Evolutionary conservation across 768 basidiomycete species (phyloP), one percentile per base, ranked within the genome.

Genomic region (Thelephora aurantiotincta): DNA sequence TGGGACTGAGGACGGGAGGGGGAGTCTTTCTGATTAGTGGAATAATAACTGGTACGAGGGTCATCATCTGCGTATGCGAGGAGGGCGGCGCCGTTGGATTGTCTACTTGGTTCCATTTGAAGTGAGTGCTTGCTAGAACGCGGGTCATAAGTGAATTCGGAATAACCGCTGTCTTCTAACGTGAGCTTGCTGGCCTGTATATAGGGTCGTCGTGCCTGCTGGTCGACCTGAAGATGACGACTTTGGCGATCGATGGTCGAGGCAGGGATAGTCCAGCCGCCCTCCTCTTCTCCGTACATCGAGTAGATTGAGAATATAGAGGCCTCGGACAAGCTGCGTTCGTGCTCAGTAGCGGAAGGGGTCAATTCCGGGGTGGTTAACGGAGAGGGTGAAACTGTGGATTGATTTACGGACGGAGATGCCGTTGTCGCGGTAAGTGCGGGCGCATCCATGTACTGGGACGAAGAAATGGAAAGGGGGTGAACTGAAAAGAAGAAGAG

Each of bases 261-360:
- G 42, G 47, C 51, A 50, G 65, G 60, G 55, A 63, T 57, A 59
- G 66, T 57, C 72, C 74, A 78, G 66, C 72, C 73, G 45, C 67
- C 61, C 45, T 65, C 57, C 49, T 78, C 75, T 59, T 80, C 79
- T 46, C 77, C 77, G 60, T 90, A 90, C 86, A 88, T 88, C 44
- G 82, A 86, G 61, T 87, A 90, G 48, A 90, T 89, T 46, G 82
- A 79, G 59, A 82, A 77, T 58, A 89, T 83, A 11, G 84, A 77
- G 44, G 81, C 77, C 55, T 85, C 84, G 11, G 82, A 77, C 0
- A 81, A 79, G 48, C 66, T 68, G 49, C 78, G 73, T 16, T 69
- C 72, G 54, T 65, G 66, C 45, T 67, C 67, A 18, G 53, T 53
- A 7, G 59, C 56, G 44, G 59, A 63, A 42, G 56, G 55, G 47